A percentile compares a stretch with the other conserved stretches of the same genome.
Conservation (phyloP, 306 rosid genomes). For the Potentilla sterilis region DNA sequence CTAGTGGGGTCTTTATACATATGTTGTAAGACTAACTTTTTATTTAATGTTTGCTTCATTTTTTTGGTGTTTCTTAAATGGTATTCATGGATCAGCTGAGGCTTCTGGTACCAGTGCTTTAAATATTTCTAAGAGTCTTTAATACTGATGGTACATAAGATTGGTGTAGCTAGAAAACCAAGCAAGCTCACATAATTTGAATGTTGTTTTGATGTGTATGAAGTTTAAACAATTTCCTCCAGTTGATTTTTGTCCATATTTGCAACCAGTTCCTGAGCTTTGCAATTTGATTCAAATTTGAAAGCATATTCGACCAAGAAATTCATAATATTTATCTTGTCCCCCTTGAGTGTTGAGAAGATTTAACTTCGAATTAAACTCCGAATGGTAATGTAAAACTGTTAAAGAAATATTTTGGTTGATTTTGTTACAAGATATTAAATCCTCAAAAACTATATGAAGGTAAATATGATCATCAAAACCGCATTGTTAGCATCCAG, state of each 20-base stretch:
- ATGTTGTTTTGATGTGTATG: not conserved
- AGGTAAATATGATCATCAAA: too few relatives aligned
- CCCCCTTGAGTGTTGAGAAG: not conserved
- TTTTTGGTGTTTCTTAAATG: slow-evolving; percentile 1
- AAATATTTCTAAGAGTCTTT: not conserved
- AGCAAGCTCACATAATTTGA: not conserved
- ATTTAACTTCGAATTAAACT: too few relatives aligned
- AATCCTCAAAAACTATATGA: too few relatives aligned
- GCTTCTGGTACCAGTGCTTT: not conserved
- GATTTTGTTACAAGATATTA: not conserved
- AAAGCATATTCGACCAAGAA: not conserved
- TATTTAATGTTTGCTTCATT: not conserved
- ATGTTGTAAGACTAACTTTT: not conserved
- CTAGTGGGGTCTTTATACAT: slow-evolving; percentile 1
- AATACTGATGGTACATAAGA: not conserved
- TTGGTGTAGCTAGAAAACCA: not conserved
- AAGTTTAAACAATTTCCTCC: not conserved
- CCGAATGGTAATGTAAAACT: not conserved
- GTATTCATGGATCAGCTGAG: slow-evolving; percentile 9
- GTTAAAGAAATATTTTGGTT: not conserved
- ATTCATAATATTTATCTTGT: too few relatives aligned
- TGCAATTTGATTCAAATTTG: not conserved
- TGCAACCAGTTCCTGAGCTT: not conserved
- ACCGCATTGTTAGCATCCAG: too few relatives aligned
- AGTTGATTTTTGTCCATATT: not conserved